These are phyloP conservation scores for Ogataea methanolica DNA, from an alignment of 805 yeast species.

Conservation along the genomic window DNA sequence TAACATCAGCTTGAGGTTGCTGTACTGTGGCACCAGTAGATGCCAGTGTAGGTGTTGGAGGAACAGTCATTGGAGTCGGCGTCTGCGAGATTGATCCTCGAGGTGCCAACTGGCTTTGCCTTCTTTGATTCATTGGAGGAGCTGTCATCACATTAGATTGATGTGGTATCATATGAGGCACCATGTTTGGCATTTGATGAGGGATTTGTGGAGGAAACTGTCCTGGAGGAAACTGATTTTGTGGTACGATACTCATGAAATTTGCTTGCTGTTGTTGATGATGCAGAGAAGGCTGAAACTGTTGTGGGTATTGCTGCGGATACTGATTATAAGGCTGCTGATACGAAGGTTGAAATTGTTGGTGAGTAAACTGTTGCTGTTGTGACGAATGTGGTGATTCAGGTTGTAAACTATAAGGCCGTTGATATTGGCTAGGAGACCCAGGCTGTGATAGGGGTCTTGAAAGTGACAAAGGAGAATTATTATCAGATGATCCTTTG, in stretches of 20 bases:
- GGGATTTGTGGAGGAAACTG: conserved; percentile 9
- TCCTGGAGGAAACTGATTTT: conserved; percentile 5
- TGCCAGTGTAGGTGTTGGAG: conserved; percentile 12
- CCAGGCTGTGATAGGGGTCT: background rate
- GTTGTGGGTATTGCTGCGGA: background rate
- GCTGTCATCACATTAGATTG: background rate
- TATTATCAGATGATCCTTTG: background rate
- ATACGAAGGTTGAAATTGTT: conserved; percentile 1
- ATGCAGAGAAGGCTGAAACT: background rate
- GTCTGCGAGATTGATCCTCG: conserved; percentile 9
- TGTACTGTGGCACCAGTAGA: background rate
- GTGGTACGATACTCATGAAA: conserved; percentile 8
- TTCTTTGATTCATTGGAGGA: background rate
- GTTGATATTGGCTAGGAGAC: background rate
- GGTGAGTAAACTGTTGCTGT: conserved; percentile 3
- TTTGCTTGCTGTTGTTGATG: conserved; percentile 4
- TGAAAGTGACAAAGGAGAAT: background rate
- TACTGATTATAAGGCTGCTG: conserved; percentile 1
- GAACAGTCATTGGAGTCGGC: conserved; percentile 16
- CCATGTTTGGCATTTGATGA: conserved; percentile 7
- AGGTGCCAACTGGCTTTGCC: background rate
- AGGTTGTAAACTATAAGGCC: background rate
- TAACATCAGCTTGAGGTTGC: background rate
- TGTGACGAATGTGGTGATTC: background rate
- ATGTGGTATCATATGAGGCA: conserved; percentile 6